Evolutionary conservation across 2,329 filamentous ascomycete species (phyloP).

Genomic region (Claviceps quebecensis): DNA sequence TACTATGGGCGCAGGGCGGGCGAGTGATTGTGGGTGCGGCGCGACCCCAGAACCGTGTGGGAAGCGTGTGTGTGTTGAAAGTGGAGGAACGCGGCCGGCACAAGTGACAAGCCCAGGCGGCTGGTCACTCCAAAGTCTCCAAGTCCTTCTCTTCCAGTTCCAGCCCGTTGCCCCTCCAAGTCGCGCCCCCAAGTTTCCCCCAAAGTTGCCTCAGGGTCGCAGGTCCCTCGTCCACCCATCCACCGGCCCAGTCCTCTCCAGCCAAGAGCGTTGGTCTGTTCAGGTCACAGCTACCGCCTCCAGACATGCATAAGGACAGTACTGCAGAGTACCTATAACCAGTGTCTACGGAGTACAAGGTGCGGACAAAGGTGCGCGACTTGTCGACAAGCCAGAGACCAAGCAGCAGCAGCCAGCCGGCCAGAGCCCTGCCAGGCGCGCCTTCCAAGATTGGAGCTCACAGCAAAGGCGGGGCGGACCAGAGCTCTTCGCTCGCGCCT

Average conservation of each 20-base stretch:
- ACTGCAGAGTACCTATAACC: too few relatives aligned
- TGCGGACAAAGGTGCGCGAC: too few relatives aligned
- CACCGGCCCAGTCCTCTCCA: not conserved
- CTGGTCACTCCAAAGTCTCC: too few relatives aligned
- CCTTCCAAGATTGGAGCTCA: not conserved
- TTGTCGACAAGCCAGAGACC: not conserved
- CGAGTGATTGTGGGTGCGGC: constrained; percentile 43
- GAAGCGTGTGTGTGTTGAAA: constrained; percentile 9
- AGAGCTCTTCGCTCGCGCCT: not conserved
- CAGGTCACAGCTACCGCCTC: constrained; percentile 1
- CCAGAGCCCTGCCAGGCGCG: not conserved
- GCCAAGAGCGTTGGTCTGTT: not conserved
- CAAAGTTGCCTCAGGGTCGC: not conserved
- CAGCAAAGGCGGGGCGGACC: not conserved
- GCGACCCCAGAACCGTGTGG: constrained; percentile 14
- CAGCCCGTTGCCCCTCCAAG: too few relatives aligned
- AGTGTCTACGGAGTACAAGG: too few relatives aligned
- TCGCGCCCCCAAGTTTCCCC: not conserved
- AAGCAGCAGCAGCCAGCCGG: not conserved
- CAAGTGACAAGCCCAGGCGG: not conserved
- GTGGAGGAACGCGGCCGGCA: constrained; percentile 17
- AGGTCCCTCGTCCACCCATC: not conserved
- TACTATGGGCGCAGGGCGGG: constrained; percentile 35
- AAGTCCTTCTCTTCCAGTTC: not conserved
- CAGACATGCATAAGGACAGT: not conserved